Conservation (phyloP, 257 asterid species). For the Lycium ferocissimum region DNA sequence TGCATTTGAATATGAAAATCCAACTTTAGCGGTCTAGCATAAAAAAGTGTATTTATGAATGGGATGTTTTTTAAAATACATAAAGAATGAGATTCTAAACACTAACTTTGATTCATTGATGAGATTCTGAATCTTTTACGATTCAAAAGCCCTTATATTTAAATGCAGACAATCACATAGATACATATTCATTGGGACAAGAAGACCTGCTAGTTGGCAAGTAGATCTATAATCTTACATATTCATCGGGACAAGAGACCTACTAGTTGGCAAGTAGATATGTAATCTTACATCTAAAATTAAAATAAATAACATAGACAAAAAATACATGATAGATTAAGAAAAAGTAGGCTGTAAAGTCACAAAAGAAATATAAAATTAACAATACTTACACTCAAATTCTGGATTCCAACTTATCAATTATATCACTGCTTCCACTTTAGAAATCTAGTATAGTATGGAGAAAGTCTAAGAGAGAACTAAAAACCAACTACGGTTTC, state of each 20-base stretch:
- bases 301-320: too few relatives aligned
- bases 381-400: not conserved
- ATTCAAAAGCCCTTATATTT: not conserved
- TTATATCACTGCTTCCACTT: not conserved
- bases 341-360: not conserved
- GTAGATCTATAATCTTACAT: not conserved
- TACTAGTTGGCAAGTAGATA: not conserved
- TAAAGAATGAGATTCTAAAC: not conserved
- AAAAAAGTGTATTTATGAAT: not conserved
- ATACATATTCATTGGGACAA: not conserved
- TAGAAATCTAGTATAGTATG: not conserved
- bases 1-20: not conserved
- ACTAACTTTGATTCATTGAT: not conserved
- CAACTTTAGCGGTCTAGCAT: not conserved
- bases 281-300: not conserved
- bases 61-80: not conserved
- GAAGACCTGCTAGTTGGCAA: not conserved
- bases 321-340: not conserved
- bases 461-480: not conserved
- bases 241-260: not conserved
- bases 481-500: not conserved
- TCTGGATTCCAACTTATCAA: not conserved
- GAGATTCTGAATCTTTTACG: not conserved
- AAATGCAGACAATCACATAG: not conserved
- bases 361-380: not conserved